Evolutionary conservation across 495 filamentous ascomycete genomes (phyloP).

Genomic region (Peziza echinospora): DNA sequence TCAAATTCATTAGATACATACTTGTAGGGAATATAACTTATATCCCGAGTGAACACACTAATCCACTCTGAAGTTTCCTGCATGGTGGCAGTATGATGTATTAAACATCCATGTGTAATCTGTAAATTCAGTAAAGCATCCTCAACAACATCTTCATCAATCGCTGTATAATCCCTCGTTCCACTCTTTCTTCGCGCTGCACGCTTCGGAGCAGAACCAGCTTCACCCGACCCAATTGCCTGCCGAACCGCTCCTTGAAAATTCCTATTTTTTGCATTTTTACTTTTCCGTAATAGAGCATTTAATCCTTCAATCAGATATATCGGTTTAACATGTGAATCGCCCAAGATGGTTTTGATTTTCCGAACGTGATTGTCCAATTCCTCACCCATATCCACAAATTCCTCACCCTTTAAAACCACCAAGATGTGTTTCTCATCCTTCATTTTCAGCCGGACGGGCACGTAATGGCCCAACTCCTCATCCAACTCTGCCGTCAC

Average conservation of each 20-base stretch:
- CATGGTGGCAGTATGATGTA: conserved; percentile 44
- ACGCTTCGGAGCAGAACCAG: not conserved
- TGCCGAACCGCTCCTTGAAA: conserved; percentile 41
- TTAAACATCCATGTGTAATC: conserved; percentile 40
- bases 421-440: conserved; percentile 47
- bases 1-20: too few species aligned
- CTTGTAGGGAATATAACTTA: conserved; percentile 55
- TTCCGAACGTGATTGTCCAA: conserved; percentile 37
- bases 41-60: conserved; percentile 56
- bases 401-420: conserved; percentile 42
- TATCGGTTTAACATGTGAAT: conserved; percentile 31
- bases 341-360: conserved; percentile 28
- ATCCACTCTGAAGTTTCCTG: conserved; percentile 60
- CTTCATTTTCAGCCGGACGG: conserved; percentile 33
- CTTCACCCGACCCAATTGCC: conserved; percentile 11
- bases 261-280: conserved; percentile 40
- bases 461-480: conserved; percentile 41
- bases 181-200: conserved; percentile 24
- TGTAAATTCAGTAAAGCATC: conserved; percentile 53
- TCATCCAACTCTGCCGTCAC: conserved; percentile 40
- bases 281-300: conserved; percentile 47
- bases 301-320: conserved; percentile 59
- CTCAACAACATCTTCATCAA: conserved; percentile 54
- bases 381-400: conserved; percentile 34
- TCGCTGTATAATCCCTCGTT: conserved; percentile 22